Conservation (phyloP, 495 filamentous ascomycete species). For the Daldinia vernicosa region DNA sequence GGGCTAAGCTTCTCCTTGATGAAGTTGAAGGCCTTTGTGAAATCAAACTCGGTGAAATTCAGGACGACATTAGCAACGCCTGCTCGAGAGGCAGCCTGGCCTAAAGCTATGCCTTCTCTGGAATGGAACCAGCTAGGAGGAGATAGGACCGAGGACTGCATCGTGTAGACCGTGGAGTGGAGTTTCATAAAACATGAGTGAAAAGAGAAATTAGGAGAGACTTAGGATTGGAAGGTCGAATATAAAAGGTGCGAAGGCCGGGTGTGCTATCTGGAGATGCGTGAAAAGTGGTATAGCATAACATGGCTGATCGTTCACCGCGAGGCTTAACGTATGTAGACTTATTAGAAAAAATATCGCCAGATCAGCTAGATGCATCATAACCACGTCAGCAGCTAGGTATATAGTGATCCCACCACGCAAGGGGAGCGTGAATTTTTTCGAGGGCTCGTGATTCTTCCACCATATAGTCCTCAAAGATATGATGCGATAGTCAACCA, state of each 20-base stretch:
- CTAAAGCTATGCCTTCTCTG: background rate
- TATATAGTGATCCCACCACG: background rate
- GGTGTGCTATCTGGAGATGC: background rate
- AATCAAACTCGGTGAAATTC: background rate
- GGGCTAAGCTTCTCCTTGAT: background rate
- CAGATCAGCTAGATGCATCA: background rate
- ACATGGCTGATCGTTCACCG: background rate
- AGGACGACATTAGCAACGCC: background rate
- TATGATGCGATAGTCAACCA: no score
- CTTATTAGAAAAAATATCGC: background rate
- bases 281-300: background rate
- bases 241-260: background rate
- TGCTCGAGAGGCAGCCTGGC: background rate
- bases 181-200: background rate
- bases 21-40: background rate
- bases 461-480: no score
- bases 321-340: background rate
- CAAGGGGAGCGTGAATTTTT: background rate
- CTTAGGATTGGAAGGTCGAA: no score
- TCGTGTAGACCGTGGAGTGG: background rate
- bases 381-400: background rate
- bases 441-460: background rate
- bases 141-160: background rate
- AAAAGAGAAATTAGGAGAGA: background rate
- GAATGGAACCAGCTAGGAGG: background rate